A percentile compares a stretch with the other conserved stretches of the same genome.
Evolutionary conservation across 257 asterid species (phyloP).

Genomic region (Solanum tarijense): DNA sequence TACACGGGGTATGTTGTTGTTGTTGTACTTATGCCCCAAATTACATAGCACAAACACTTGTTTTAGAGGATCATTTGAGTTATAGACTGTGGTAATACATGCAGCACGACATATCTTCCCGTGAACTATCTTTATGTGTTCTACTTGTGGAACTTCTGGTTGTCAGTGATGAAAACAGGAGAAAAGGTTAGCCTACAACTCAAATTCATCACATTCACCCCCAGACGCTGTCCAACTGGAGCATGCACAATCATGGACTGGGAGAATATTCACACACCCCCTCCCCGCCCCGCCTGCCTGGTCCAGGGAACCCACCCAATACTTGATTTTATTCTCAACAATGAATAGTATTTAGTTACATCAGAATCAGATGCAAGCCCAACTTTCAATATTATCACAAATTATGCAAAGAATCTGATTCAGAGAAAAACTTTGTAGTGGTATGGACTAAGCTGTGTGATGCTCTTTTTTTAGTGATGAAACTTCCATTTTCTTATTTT

Average conservation of each 20-base stretch:
- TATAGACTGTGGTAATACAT: not conserved
- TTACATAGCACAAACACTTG: not conserved
- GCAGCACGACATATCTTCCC: not conserved
- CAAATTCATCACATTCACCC: not conserved
- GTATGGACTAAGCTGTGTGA: not conserved
- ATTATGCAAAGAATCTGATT: not conserved
- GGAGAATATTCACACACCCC: not conserved
- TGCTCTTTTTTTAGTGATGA: not conserved
- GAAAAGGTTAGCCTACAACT: not conserved
- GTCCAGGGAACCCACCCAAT: not conserved
- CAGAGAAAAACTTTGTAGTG: not conserved
- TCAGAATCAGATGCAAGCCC: not conserved
- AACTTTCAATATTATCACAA: not conserved
- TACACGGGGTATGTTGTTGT: not conserved
- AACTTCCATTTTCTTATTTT: not conserved
- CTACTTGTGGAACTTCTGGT: not conserved
- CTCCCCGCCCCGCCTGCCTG: not conserved
- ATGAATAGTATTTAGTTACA: not conserved
- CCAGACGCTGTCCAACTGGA: not conserved
- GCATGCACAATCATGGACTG: not conserved
- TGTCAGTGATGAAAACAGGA: not conserved
- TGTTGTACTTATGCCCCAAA: not conserved
- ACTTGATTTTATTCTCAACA: not conserved
- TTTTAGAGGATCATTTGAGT: not conserved
- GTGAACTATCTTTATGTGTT: not conserved